Percentiles rank a stretch among this genome's conserved stretches.
These are phyloP conservation scores for Picochlorum sp. DNA, from an alignment of 139 green algal genomes.

Conservation along the genomic window DNA sequence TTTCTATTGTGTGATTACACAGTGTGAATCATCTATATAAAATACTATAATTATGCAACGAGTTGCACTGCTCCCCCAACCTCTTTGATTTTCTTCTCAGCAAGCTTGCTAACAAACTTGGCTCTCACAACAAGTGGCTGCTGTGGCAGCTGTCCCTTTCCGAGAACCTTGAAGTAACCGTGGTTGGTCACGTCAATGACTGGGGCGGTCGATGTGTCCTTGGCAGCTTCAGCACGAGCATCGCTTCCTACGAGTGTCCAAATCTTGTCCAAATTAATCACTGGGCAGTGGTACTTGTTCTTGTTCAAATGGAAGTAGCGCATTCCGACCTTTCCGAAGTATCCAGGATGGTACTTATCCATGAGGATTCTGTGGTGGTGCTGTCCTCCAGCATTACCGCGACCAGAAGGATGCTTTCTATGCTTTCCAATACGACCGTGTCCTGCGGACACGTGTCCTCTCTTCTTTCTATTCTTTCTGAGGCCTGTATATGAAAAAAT, in stretches of 20 bases:
- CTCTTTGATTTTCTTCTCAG: constrained; percentile 98
- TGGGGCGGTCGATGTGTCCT: constrained; percentile 61
- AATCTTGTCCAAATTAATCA: constrained; percentile 98
- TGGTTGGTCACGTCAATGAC: constrained; percentile 97
- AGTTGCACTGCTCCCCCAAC: constrained; percentile 75
- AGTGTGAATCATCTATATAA: constrained; percentile 3
- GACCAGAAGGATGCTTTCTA: constrained; percentile 94
- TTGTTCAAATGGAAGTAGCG: constrained; percentile 91
- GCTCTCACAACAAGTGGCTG: constrained; percentile 94
- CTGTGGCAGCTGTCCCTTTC: constrained; percentile 90
- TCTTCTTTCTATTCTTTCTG: constrained; percentile 97
- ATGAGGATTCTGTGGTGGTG: constrained; percentile 98
- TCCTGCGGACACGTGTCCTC: constrained; percentile 92
- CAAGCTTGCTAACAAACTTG: constrained; percentile 96
- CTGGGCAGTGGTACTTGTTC: constrained; percentile 94
- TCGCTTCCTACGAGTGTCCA: constrained; percentile 79
- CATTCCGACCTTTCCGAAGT: constrained; percentile 99
- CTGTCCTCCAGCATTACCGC: constrained; percentile 98
- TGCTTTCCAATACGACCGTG: constrained; percentile 99
- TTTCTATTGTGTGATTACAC: not conserved
- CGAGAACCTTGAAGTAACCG: constrained; percentile 89
- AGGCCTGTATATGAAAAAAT: constrained; percentile 35
- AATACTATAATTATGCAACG: constrained; percentile 24
- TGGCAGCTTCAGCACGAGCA: constrained; percentile 59
- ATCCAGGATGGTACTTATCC: constrained; percentile 96